Evolutionary conservation across 345 rosid genomes (phyloP).

Genomic region (Rhodamnia argentea): DNA sequence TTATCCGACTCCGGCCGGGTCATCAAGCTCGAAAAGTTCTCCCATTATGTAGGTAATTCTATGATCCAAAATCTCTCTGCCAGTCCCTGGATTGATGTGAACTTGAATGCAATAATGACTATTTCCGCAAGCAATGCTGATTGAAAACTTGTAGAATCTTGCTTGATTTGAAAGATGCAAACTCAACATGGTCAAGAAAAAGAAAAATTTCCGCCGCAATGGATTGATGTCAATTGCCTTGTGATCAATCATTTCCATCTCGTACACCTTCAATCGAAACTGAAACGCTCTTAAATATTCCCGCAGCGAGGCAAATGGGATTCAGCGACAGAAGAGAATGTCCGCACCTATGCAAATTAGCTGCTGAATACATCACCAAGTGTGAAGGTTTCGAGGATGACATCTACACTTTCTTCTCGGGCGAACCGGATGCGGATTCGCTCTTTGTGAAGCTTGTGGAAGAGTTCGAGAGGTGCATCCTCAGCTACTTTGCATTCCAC

Average conservation of each 20-base stretch:
- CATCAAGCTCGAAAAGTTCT: slow-evolving; percentile 65
- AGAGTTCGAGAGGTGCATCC: slow-evolving; percentile 86
- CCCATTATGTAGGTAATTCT: slow-evolving; percentile 76
- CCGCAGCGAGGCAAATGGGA: slow-evolving; percentile 76
- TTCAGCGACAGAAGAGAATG: slow-evolving; percentile 67
- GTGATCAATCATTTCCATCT: background rate
- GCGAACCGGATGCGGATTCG: slow-evolving; percentile 56
- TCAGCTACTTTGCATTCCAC: slow-evolving; percentile 79
- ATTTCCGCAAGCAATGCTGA: background rate
- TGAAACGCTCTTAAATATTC: background rate
- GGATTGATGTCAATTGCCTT: background rate
- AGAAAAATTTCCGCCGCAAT: background rate
- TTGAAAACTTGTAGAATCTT: background rate
- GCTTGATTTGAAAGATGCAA: background rate
- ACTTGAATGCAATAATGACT: background rate
- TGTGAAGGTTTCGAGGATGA: slow-evolving; percentile 61
- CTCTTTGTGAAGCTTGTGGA: slow-evolving; percentile 80
- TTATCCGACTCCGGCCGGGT: slow-evolving; percentile 26
- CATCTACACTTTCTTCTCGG: slow-evolving; percentile 48
- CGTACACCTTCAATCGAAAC: background rate
- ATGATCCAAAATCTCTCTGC: background rate
- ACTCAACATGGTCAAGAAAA: background rate
- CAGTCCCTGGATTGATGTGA: background rate
- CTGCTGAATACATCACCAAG: slow-evolving; percentile 68
- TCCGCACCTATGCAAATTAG: slow-evolving; percentile 75